phyloP scores from a whole-genome alignment of 176 grass and related monocot species.

The Carex pumila region DNA sequence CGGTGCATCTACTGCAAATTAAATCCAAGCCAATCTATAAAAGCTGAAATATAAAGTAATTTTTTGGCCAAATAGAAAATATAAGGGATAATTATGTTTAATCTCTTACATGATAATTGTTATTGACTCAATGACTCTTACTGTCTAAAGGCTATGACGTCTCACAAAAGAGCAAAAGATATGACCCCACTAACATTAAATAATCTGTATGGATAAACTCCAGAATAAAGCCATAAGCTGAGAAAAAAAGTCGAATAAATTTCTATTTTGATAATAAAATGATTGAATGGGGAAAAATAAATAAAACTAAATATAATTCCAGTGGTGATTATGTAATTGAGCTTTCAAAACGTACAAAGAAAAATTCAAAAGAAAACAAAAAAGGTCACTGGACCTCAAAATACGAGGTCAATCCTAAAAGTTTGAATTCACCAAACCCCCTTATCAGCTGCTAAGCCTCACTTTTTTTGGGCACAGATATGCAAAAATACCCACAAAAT shows the following conservation, averaged over 20 bases:
- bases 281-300: not conserved
- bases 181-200: not conserved
- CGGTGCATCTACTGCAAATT: not conserved
- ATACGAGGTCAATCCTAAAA: constrained; percentile 12
- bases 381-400: not conserved
- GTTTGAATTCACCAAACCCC: not conserved
- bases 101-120: not conserved
- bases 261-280: not conserved
- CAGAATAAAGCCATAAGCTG: not conserved
- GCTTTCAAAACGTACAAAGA: not conserved
- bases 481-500: constrained; percentile 1
- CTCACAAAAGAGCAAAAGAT: not conserved
- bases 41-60: not conserved
- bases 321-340: not conserved
- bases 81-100: not conserved
- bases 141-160: not conserved
- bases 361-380: not conserved
- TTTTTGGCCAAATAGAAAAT: not conserved
- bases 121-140: not conserved
- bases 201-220: not conserved
- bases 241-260: not conserved
- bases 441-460: not conserved
- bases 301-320: not conserved
- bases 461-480: not conserved
- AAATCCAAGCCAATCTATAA: not conserved